Conservation (phyloP, 495 filamentous ascomycete species). For the Rusavskia elegans region DNA sequence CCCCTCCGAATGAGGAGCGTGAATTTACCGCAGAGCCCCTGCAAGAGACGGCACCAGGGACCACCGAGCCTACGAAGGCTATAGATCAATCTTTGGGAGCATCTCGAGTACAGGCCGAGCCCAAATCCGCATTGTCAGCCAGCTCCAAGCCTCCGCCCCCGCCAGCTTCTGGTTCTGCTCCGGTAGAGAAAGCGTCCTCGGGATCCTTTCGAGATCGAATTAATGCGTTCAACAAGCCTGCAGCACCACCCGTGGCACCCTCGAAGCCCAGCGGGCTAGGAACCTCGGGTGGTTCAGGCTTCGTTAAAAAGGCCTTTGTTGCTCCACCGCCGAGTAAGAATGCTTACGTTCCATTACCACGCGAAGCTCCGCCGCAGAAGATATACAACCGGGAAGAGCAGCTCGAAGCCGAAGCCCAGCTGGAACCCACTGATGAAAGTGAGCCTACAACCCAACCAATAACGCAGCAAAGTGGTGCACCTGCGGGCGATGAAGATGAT, state of each 20-base stretch:
- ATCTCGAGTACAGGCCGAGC: no score
- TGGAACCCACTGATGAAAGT: conserved; percentile 28
- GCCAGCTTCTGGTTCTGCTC: conserved; percentile 38
- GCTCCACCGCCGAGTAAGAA: conserved; percentile 87
- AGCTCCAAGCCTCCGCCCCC: conserved; percentile 31
- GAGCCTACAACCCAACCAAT: conserved; percentile 40
- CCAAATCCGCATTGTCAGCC: conserved; percentile 9
- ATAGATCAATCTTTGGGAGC: no score
- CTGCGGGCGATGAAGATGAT: conserved; percentile 46
- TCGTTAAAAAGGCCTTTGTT: conserved; percentile 98
- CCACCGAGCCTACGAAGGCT: no score
- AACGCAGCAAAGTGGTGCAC: conserved; percentile 38
- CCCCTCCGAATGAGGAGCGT: background rate
- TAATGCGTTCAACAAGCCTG: conserved; percentile 86
- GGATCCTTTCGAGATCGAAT: conserved; percentile 88
- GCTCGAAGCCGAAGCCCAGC: conserved; percentile 55
- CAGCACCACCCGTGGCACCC: conserved; percentile 70
- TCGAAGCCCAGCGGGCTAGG: conserved; percentile 60
- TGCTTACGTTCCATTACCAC: conserved; percentile 67
- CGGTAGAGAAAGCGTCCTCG: conserved; percentile 57
- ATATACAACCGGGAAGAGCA: conserved; percentile 82
- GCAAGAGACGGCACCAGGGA: no score
- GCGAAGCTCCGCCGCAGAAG: conserved; percentile 49
- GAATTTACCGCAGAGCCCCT: background rate
- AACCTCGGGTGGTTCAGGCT: conserved; percentile 41